Base-by-base conservation (phyloP, 192 early-diverging fungal species). In the Podila clonocystis region DNA sequence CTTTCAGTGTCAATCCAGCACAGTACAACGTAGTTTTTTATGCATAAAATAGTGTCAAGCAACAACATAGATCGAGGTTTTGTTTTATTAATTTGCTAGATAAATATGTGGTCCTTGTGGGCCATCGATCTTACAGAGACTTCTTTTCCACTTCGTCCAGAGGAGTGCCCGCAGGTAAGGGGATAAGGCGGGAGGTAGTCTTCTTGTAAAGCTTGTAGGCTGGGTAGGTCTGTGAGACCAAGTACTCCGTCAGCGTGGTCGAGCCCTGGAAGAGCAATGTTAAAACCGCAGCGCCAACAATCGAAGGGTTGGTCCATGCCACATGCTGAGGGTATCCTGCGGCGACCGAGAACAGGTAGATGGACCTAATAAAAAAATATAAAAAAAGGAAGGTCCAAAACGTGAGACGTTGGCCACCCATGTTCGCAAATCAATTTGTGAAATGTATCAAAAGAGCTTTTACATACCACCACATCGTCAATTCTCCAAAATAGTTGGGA, bases 401-500 rank as follows among this genome's bases (percentile, higher is more conserved):
- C 31, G 20, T 52, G 4, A 50, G 15, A 19, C 22, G 9, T 22
- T 33, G 33, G 4, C 33, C 33, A 2, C 33, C 33, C 33, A 33
- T 33, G 33, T 33, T 33, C 33, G 33, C 33, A 5, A 33, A 33
- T 33, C 33, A 33, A 33, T 6, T 33, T 33, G 33, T 2, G 33
- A 33, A 33, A 6, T 33, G 7, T n/a, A 6, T 6, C 33, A 33
- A 33, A 82, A 33, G 5, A 62, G 67, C 11, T 7, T 3, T 41
- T 41, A 33, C 33, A 24, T 68, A 73, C 60, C 84, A 85, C 93
- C 92, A 94, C 50, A 93, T 85, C 20, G 82, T 79, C 70, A 89
- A 88, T 68, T 97, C 97, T 73, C 90, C 91, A 64, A 94, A 92
- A 72, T 94, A 94, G 78, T 97, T 96, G 52, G 95, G 92, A 67